Conservation (phyloP, 495 filamentous ascomycete genomes). For the Podospora didyma region DNA sequence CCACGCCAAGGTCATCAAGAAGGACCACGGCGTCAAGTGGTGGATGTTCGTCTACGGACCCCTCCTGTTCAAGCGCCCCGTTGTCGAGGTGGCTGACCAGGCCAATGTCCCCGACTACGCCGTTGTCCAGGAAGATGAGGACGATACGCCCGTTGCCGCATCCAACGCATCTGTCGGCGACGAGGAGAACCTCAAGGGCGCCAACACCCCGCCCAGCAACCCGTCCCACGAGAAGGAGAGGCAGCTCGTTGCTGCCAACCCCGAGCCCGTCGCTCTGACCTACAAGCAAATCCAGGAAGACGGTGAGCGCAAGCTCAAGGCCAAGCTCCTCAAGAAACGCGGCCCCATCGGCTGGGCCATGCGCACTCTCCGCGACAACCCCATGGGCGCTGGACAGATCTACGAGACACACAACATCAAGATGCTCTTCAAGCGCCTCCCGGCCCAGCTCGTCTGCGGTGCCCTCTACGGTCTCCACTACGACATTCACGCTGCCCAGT, state of each 20-base stretch:
- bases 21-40: constrained; percentile 54
- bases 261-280: constrained; percentile 30
- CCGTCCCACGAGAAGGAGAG: constrained; percentile 38
- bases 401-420: constrained; percentile 66
- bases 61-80: constrained; percentile 48
- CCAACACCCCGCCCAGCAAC: background rate
- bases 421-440: constrained; percentile 53
- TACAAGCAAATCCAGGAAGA: constrained; percentile 55
- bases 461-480: constrained; percentile 65
- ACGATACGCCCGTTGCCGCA: constrained; percentile 26
- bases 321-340: constrained; percentile 49
- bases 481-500: constrained; percentile 68
- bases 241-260: constrained; percentile 36
- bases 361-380: constrained; percentile 65
- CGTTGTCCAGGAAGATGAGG: constrained; percentile 53
- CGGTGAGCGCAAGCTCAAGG: constrained; percentile 46
- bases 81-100: constrained; percentile 31
- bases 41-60: constrained; percentile 58
- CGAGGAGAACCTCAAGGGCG: constrained; percentile 17
- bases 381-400: constrained; percentile 60
- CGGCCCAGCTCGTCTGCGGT: constrained; percentile 52
- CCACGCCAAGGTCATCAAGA: constrained; percentile 53
- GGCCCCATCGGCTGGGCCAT: constrained; percentile 70
- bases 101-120: constrained; percentile 44
- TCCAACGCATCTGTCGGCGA: constrained; percentile 18